Evolutionary conservation across 495 filamentous ascomycete species (phyloP), one percentile per base, ranked within the genome.

Genomic region (Haplographium delicatum): DNA sequence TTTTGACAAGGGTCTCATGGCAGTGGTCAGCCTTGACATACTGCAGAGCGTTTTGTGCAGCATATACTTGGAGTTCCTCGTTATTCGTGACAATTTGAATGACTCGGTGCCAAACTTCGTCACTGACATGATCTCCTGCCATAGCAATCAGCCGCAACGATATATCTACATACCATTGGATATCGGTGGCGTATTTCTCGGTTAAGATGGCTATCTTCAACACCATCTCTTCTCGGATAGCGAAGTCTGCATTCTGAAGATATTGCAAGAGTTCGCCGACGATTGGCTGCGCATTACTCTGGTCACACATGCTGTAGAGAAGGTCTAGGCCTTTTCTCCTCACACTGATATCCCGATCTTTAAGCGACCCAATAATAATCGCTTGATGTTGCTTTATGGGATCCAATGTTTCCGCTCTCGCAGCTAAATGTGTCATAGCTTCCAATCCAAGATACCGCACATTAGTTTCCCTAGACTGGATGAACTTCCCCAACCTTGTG

Each of bases 21-120:
- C 90, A 95, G 60, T 86, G 84, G 59, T 95, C 91, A 13, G 80
- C 82, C 67, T 97, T 95, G 60, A 94, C 69, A 60, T 97, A 94
- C 42, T 87, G 80, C 7, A 98, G 71, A 25, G 90, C 89, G 54
- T 90, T 94, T 60, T 93, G 86, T 8, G 91, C 91, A 0, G 93
- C 93, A 66, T 98, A 98, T 1, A 94, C 85, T 69, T 98, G 93
- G 31, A 98, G 74, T 65, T 96, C 91, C 63, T 99, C 94, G 68
- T 99, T 99, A 69, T 99, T 99, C 30, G 94, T 96, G 50, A 99
- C 91, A 58, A 99, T 97, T 66, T 97, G 94, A 55, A 96, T 96
- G 47, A 99, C 91, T 57, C 94, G 84, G 57, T 99, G 94, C 94
- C 94, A 99, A 20, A 99, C 94, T 69, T 99, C 94, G 47, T 99